phyloP scores from a whole-genome alignment of 192 early-diverging fungal species.

The Coemansia biformis region DNA sequence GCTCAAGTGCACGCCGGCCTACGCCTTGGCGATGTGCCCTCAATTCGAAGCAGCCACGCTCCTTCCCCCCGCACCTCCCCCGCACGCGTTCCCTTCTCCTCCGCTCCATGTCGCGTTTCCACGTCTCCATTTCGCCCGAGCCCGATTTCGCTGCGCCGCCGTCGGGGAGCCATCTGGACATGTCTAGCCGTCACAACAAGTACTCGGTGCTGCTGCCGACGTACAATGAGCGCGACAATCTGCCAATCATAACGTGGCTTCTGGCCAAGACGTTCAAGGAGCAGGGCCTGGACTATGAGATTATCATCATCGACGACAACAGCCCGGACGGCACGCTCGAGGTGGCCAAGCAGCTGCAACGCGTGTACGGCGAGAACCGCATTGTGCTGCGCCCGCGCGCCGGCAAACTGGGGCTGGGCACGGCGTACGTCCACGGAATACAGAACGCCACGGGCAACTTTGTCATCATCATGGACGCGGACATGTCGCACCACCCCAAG shows the following conservation, averaged over 20 bases:
- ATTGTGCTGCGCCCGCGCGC: conserved; percentile 91
- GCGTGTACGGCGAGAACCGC: conserved; percentile 75
- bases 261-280: conserved; percentile 82
- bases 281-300: conserved; percentile 85
- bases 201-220: conserved; percentile 97
- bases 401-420: conserved; percentile 93
- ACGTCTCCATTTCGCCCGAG: conserved; percentile 48
- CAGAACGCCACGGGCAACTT: conserved; percentile 91
- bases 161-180: conserved; percentile 14
- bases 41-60: no score
- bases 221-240: conserved; percentile 96
- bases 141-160: conserved; percentile 28
- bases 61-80: no score
- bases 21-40: no score
- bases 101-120: conserved; percentile 43
- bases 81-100: conserved; percentile 1
- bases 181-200: conserved; percentile 48
- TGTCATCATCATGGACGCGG: conserved; percentile 97
- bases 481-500: conserved; percentile 98
- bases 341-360: conserved; percentile 83
- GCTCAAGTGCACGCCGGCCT: no score
- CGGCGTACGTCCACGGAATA: conserved; percentile 93
- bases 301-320: conserved; percentile 94
- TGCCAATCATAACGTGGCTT: conserved; percentile 93
- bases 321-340: conserved; percentile 94